These are phyloP conservation scores for Xylariomycetidae sp. DNA, from an alignment of 2,329 filamentous ascomycete species.

Conservation along the genomic window DNA sequence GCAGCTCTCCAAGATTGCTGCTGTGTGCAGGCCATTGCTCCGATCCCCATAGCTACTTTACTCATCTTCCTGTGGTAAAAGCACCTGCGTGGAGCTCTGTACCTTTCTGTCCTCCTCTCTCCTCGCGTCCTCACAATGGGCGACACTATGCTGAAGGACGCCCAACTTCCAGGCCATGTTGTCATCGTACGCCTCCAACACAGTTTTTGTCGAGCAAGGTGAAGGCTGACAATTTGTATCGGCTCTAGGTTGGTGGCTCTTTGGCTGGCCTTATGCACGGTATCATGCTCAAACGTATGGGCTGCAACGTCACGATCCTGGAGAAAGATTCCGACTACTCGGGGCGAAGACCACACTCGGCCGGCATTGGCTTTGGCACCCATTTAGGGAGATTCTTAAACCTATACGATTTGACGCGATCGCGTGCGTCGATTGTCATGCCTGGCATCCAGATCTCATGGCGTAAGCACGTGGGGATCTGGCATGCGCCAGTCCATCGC, in stretches of 20 bases:
- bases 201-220: no score
- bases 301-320: constrained; percentile 30
- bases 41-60: no score
- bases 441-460: constrained; percentile 9
- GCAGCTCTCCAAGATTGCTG: no score
- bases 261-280: not conserved
- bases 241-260: not conserved
- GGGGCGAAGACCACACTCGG: constrained; percentile 28
- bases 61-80: no score
- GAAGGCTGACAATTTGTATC: no score
- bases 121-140: no score
- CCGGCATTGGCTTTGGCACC: constrained; percentile 31
- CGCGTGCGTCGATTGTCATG: constrained; percentile 5
- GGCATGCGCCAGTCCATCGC: constrained; percentile 16
- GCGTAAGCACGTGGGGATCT: constrained; percentile 8
- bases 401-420: constrained; percentile 26
- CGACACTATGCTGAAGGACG: no score
- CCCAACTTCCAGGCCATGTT: no score
- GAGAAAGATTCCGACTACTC: constrained; percentile 34
- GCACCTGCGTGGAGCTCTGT: no score
- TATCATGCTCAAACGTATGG: constrained; percentile 25
- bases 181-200: no score
- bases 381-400: constrained; percentile 28
- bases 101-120: no score
- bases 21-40: no score